Conservation (phyloP, 2,329 filamentous ascomycete species). For the Cordyceps cicadae region DNA sequence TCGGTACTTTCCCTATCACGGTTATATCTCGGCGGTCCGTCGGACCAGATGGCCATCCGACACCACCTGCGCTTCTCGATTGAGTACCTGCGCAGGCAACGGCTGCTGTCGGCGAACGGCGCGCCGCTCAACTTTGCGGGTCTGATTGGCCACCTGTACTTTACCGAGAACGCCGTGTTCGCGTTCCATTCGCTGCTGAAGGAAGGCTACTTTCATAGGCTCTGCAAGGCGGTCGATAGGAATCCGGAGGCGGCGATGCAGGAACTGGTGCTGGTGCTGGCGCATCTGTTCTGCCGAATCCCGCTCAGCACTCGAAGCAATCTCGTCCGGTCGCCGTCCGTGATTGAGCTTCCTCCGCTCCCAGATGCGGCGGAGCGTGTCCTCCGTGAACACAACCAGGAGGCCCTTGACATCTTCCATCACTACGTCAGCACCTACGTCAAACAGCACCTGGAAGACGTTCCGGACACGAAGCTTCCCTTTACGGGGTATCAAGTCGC, state of each 20-base stretch:
- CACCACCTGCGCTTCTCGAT: conserved; percentile 76
- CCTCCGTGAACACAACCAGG: conserved; percentile 53
- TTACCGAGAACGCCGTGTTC: conserved; percentile 66
- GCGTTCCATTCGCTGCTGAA: conserved; percentile 68
- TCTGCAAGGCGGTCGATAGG: conserved; percentile 50
- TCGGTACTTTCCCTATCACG: conserved; percentile 62
- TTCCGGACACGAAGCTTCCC: conserved; percentile 47
- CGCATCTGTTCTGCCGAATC: conserved; percentile 60
- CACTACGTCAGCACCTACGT: conserved; percentile 63
- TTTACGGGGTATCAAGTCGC: conserved; percentile 33
- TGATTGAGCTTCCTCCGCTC: conserved; percentile 57
- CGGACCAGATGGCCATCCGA: conserved; percentile 59
- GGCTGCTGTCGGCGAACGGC: conserved; percentile 53
- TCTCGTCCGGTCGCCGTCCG: conserved; percentile 47
- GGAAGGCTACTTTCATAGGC: conserved; percentile 56
- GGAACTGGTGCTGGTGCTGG: conserved; percentile 59
- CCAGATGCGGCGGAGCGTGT: conserved; percentile 48
- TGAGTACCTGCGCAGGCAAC: conserved; percentile 64
- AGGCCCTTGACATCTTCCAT: conserved; percentile 58
- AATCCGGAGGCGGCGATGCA: conserved; percentile 42
- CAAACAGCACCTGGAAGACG: conserved; percentile 48
- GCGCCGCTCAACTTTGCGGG: conserved; percentile 64
- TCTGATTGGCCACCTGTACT: conserved; percentile 64
- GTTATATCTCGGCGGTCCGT: conserved; percentile 61
- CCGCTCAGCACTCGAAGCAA: conserved; percentile 38